Base-by-base conservation (phyloP, 257 asterid genomes). In the Verbena officinalis region DNA sequence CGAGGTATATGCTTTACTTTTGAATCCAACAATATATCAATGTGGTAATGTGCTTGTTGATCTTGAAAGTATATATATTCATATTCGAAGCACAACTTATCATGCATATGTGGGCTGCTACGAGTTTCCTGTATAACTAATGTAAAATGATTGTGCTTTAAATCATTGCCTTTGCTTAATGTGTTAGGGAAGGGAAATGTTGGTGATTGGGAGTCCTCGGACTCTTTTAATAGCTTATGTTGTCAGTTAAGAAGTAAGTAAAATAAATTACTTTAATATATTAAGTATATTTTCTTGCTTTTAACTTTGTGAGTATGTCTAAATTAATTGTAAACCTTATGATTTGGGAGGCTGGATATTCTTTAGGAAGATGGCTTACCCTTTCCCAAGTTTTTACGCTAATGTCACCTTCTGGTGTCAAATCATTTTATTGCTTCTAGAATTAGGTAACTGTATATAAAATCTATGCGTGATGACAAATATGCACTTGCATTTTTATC, bases 1-100 rank as follows among this genome's bases (percentile, higher is more conserved):
- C 91, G 99, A 88, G 99, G 96, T 94, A 79, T 61, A 65, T 48
- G 40, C 70, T 20, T 62, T 36, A 49, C 44, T 38, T 57, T 4
- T 27, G 20, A 56, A 7, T 66, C 33, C 4, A 48, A 23, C 22
- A 15, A 34, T 56, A 13, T 62, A 19, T 53, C 43, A 57, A 27
- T 57, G 43, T 44, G 55, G 20, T 77, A 39, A 44, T 56, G 55
- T 68, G 36, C 69, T 67, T 36, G 31, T 66, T 62, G 24, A 49
- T 65, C 51, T 34, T 73, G 50, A 42, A 49, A 44, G 20, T 69
- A 13, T 52, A 24, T 64, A 10, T 57, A 52, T 33, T 53, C 58
- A 11, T 45, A 51, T 13, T 8, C 30, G 44, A 22, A 46, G 4
- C 43, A 19, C 39, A 17, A 49, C 44, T 54, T n/a, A n/a, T 61